phyloP scores from a whole-genome alignment of 805 yeast species.

The Kodamaea kaohsiungensis region DNA sequence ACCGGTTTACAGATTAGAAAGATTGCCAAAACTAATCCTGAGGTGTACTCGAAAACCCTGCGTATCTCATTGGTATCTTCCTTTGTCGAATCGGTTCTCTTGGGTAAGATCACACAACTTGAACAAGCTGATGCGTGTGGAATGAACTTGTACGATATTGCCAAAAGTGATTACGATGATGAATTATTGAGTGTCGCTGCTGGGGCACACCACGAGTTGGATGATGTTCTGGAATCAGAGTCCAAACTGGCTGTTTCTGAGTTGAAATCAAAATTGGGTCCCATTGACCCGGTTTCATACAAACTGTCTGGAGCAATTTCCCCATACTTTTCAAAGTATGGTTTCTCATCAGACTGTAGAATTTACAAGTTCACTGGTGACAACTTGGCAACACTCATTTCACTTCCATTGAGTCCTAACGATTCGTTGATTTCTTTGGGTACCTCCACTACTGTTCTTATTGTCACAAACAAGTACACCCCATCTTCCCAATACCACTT shows the following conservation, averaged over 20 bases:
- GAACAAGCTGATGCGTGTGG: slow-evolving; percentile 93
- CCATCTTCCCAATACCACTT: slow-evolving; percentile 84
- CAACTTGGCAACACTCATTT: slow-evolving; percentile 82
- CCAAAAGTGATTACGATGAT: slow-evolving; percentile 54
- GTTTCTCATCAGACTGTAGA: slow-evolving; percentile 56
- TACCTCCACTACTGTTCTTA: slow-evolving; percentile 85
- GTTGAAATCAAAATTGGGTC: slow-evolving; percentile 55
- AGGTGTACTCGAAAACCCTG: slow-evolving; percentile 54
- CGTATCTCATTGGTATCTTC: slow-evolving; percentile 76
- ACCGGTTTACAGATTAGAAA: slow-evolving; percentile 92
- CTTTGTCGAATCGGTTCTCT: slow-evolving; percentile 69
- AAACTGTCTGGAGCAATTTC: slow-evolving; percentile 54
- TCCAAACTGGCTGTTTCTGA: slow-evolving; percentile 33
- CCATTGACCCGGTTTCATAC: slow-evolving; percentile 51
- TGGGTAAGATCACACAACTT: slow-evolving; percentile 61
- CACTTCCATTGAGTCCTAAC: slow-evolving; percentile 73
- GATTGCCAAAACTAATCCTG: slow-evolving; percentile 55
- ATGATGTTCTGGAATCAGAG: slow-evolving; percentile 28
- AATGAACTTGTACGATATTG: slow-evolving; percentile 81
- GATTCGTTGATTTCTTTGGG: slow-evolving; percentile 85
- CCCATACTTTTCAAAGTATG: slow-evolving; percentile 65
- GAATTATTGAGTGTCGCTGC: slow-evolving; percentile 57
- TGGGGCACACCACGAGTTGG: slow-evolving; percentile 47
- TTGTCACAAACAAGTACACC: slow-evolving; percentile 73
- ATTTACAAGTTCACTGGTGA: slow-evolving; percentile 87